phyloP scores from a whole-genome alignment of 768 basidiomycete genomes.

The Lentinula edodes region DNA sequence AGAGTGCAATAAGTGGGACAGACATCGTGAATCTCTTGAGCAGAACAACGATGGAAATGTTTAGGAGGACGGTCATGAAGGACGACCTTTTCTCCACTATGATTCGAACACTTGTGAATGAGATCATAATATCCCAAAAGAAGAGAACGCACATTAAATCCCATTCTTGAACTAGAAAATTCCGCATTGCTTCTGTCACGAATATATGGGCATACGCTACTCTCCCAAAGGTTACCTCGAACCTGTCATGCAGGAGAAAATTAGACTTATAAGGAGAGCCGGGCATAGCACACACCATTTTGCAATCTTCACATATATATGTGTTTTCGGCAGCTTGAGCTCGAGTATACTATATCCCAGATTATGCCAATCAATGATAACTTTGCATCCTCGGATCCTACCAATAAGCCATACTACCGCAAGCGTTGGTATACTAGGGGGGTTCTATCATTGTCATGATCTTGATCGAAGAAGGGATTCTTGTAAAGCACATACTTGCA shows the following conservation, averaged over 20 bases:
- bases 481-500: slow-evolving; percentile 59
- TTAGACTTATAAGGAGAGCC: not conserved
- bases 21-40: slow-evolving; percentile 76
- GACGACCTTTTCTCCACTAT: slow-evolving; percentile 73
- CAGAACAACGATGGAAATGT: slow-evolving; percentile 68
- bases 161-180: slow-evolving; percentile 68
- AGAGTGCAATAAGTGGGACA: slow-evolving; percentile 8
- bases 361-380: slow-evolving; percentile 99
- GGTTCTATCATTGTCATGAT: slow-evolving; percentile 56
- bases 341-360: slow-evolving; percentile 91
- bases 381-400: slow-evolving; percentile 63
- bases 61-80: slow-evolving; percentile 88
- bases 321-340: slow-evolving; percentile 64
- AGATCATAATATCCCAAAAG: not conserved
- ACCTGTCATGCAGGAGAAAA: slow-evolving; percentile 40
- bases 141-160: slow-evolving; percentile 57
- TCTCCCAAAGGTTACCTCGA: slow-evolving; percentile 77
- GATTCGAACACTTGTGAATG: not conserved
- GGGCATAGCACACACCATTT: slow-evolving; percentile 47
- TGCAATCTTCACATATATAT: slow-evolving; percentile 69
- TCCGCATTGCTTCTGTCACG: slow-evolving; percentile 85
- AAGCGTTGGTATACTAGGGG: slow-evolving; percentile 92
- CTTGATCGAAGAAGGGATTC: not conserved
- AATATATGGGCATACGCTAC: slow-evolving; percentile 87
- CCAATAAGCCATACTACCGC: slow-evolving; percentile 76